Conservation (phyloP, 108 stramenopile species). For the Mediolabrus comicus region DNA sequence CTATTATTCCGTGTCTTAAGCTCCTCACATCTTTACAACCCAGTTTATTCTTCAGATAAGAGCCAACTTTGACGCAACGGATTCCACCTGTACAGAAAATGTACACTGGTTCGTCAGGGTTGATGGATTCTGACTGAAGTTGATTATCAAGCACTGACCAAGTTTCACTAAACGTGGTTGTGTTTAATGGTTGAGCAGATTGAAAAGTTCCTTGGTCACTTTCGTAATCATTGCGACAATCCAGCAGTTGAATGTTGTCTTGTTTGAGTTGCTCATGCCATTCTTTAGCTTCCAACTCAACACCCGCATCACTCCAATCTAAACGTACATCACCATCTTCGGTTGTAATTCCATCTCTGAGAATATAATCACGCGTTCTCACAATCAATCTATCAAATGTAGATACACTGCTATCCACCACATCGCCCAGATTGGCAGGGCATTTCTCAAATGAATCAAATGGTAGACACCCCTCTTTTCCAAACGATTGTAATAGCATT, state of each 20-base stretch:
- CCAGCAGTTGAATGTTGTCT: slow-evolving; percentile 35
- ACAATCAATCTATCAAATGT: slow-evolving; percentile 62
- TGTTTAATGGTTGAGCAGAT: slow-evolving; percentile 60
- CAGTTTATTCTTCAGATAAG: slow-evolving; percentile 68
- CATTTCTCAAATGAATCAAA: slow-evolving; percentile 51
- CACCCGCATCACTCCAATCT: slow-evolving; percentile 59
- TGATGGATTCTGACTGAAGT: slow-evolving; percentile 43
- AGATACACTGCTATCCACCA: slow-evolving; percentile 40
- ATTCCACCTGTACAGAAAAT: slow-evolving; percentile 91
- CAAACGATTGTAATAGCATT: slow-evolving; percentile 24
- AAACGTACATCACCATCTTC: slow-evolving; percentile 13
- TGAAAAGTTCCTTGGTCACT: slow-evolving; percentile 68
- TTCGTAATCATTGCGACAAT: slow-evolving; percentile 78
- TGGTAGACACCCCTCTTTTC: slow-evolving; percentile 37
- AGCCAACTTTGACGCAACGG: slow-evolving; percentile 84
- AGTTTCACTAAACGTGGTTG: slow-evolving; percentile 68
- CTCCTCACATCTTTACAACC: slow-evolving; percentile 73
- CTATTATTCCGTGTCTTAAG: slow-evolving; percentile 80
- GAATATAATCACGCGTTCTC: slow-evolving; percentile 46
- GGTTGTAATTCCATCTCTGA: slow-evolving; percentile 46
- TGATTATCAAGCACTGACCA: slow-evolving; percentile 56
- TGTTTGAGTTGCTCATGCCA: slow-evolving; percentile 53
- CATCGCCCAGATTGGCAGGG: slow-evolving; percentile 48
- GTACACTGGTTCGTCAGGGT: slow-evolving; percentile 52
- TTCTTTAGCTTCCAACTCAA: slow-evolving; percentile 44